Percentiles rank a stretch among this genome's conserved stretches.
phyloP scores from a whole-genome alignment of 257 asterid genomes.

The Solanum etuberosum region DNA sequence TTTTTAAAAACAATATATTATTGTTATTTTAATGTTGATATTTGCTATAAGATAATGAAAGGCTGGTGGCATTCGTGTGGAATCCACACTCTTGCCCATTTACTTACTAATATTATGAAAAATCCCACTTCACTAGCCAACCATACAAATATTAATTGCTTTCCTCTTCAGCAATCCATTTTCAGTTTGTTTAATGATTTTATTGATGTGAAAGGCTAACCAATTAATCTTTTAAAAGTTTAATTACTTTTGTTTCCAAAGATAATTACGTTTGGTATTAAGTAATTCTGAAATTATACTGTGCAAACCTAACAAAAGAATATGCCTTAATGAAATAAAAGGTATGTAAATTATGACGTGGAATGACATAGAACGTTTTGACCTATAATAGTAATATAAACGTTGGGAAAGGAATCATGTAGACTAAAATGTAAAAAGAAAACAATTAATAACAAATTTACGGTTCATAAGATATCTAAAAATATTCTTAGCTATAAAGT shows the following conservation, averaged over 20 bases:
- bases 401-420: too few species aligned
- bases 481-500: too few species aligned
- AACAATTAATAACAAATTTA: too few species aligned
- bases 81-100: slow-evolving; percentile 34
- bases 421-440: too few species aligned
- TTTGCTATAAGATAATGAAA: not conserved
- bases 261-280: not conserved
- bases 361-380: not conserved
- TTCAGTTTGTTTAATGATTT: not conserved
- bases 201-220: not conserved
- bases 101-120: slow-evolving; percentile 16
- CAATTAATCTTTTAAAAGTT: not conserved
- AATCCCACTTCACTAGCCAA: not conserved
- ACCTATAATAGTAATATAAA: not conserved
- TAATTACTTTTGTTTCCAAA: not conserved
- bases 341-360: not conserved
- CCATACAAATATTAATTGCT: slow-evolving; percentile 6
- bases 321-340: not conserved
- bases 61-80: slow-evolving; percentile 51
- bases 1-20: too few species aligned
- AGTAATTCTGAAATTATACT: not conserved
- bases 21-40: not conserved
- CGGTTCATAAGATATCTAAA: too few species aligned
- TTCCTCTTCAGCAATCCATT: slow-evolving; percentile 47
- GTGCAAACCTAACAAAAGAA: not conserved